phyloP scores from a whole-genome alignment of 345 rosid species.

The Moricandia moricandioides region DNA sequence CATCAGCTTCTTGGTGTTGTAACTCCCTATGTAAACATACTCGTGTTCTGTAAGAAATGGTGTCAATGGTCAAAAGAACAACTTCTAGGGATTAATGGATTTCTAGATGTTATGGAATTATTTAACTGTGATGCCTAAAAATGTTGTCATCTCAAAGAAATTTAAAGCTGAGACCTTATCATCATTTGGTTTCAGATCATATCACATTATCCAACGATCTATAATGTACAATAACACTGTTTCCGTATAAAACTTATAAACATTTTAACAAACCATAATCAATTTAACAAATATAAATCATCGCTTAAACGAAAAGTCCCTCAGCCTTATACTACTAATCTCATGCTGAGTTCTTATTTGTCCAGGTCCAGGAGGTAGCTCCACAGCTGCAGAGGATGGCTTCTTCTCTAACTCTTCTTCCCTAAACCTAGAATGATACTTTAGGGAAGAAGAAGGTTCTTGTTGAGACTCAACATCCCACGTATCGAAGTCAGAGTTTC shows the following conservation, averaged over 20 bases:
- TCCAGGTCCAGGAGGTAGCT: not conserved
- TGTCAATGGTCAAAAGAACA: conserved; percentile 24
- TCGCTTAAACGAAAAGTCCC: conserved; percentile 39
- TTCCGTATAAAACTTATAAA: not conserved
- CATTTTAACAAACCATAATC: not conserved
- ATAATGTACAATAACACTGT: not conserved
- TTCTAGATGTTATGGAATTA: too few species aligned
- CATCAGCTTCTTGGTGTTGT: conserved; percentile 27
- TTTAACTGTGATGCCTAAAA: not conserved
- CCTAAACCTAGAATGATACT: not conserved
- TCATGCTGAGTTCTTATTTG: conserved; percentile 3
- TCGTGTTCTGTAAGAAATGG: conserved; percentile 42
- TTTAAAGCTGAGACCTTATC: not conserved
- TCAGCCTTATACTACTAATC: conserved; percentile 11
- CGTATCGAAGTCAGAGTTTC: conserved; percentile 23
- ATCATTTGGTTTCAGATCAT: too few species aligned
- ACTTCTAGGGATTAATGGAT: conserved; percentile 24
- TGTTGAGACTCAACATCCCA: conserved; percentile 35
- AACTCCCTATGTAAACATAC: conserved; percentile 52
- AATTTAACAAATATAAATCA: not conserved
- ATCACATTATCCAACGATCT: too few species aligned
- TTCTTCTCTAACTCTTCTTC: conserved; percentile 27
- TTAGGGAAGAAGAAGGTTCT: conserved; percentile 14
- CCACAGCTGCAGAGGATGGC: not conserved
- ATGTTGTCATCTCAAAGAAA: not conserved